phyloP scores from a whole-genome alignment of 129 eudicot genomes.

The Mikania micrantha region DNA sequence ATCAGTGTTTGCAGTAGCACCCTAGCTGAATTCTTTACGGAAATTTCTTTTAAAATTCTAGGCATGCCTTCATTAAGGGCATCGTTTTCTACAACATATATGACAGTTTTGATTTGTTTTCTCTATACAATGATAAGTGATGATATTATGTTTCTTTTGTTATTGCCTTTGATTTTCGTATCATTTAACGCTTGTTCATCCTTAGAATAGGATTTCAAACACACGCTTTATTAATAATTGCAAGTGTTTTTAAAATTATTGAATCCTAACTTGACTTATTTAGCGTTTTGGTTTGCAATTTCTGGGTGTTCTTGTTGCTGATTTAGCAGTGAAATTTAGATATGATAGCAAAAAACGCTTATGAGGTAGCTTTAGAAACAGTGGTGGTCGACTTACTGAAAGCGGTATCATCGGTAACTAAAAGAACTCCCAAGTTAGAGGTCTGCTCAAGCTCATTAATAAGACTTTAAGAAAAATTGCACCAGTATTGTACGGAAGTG shows the following conservation, averaged over 20 bases:
- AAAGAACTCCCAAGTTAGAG: conserved; percentile 11
- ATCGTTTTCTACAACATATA: too few species aligned
- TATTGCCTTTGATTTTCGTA: not conserved
- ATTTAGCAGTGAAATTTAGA: not conserved
- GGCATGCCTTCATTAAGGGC: too few species aligned
- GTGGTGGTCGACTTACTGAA: conserved; percentile 7
- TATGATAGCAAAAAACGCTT: not conserved
- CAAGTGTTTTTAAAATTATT: not conserved
- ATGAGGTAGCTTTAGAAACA: not conserved
- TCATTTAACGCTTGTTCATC: not conserved
- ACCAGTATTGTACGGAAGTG: not conserved
- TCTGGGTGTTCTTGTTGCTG: not conserved
- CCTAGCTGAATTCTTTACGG: too few species aligned
- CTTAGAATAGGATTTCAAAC: not conserved
- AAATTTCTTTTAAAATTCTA: too few species aligned
- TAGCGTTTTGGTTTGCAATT: conserved; percentile 1
- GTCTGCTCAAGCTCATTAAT: conserved; percentile 15
- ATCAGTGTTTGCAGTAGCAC: too few species aligned
- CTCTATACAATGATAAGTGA: too few species aligned
- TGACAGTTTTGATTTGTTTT: too few species aligned
- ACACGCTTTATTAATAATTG: not conserved
- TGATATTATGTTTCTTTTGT: too few species aligned
- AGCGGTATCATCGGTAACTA: not conserved
- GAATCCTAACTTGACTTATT: not conserved
- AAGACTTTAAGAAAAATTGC: not conserved